phyloP scores from a whole-genome alignment of 1,284 basidiomycete species.

The Neolentinus lepideus region DNA sequence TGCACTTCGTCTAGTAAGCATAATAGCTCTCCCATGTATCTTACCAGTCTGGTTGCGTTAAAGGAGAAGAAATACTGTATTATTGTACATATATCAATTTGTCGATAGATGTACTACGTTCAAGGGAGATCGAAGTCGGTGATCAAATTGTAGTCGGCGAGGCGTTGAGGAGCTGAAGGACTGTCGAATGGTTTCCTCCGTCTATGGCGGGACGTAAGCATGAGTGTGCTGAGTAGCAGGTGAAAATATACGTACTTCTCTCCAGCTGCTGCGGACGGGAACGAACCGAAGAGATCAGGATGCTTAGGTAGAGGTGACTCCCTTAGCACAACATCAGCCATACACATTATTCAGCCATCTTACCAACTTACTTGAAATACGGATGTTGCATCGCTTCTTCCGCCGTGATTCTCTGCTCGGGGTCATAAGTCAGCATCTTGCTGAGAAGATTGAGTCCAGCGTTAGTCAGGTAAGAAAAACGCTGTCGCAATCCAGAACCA shows the following conservation, averaged over 20 bases:
- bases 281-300: conserved; percentile 94
- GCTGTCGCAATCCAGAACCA: conserved; percentile 62
- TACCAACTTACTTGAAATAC: conserved; percentile 74
- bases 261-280: conserved; percentile 94
- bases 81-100: not conserved
- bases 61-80: not conserved
- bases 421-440: conserved; percentile 84
- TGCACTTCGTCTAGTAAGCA: no score
- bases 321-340: conserved; percentile 29
- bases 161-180: conserved; percentile 66
- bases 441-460: conserved; percentile 84
- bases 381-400: conserved; percentile 86
- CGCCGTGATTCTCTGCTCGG: conserved; percentile 76
- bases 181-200: conserved; percentile 73
- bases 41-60: not conserved
- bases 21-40: not conserved
- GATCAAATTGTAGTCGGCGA: conserved; percentile 56
- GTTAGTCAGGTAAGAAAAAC: conserved; percentile 77
- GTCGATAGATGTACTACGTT: not conserved
- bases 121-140: conserved; percentile 28
- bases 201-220: conserved; percentile 27
- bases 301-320: conserved; percentile 96
- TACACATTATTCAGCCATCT: not conserved
- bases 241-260: conserved; percentile 69
- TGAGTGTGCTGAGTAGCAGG: conserved; percentile 1